phyloP scores from a whole-genome alignment of 345 rosid species.

The Gossypium mustelinum region DNA sequence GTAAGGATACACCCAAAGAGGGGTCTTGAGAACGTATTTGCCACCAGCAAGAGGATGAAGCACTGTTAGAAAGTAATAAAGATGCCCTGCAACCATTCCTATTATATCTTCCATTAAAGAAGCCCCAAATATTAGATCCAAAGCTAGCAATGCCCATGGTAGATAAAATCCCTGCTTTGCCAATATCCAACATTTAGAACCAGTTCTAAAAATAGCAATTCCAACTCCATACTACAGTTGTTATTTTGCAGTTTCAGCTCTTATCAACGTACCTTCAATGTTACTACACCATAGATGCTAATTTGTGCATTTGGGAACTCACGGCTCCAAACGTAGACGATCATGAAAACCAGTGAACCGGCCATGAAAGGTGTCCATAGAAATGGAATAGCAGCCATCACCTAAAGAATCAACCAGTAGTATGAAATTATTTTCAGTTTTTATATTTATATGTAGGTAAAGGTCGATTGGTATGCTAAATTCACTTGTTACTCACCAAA shows the following conservation, averaged over 20 bases:
- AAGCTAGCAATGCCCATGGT: conserved; percentile 65
- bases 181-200: not conserved
- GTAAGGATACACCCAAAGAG: conserved; percentile 64
- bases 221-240: not conserved
- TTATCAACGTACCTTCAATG: conserved; percentile 40
- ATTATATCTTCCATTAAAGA: conserved; percentile 52
- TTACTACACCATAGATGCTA: conserved; percentile 50
- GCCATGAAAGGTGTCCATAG: conserved; percentile 50
- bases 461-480: not conserved
- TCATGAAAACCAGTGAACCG: conserved; percentile 52
- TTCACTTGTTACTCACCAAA: conserved; percentile 31
- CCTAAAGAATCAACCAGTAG: conserved; percentile 22
- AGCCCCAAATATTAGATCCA: conserved; percentile 50
- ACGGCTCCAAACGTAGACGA: conserved; percentile 52
- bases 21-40: conserved; percentile 45
- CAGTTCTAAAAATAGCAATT: not conserved
- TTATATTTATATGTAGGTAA: too few species aligned
- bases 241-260: not conserved
- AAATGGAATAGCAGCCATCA: conserved; percentile 40
- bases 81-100: conserved; percentile 64
- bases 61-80: conserved; percentile 55
- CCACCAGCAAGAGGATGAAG: conserved; percentile 70
- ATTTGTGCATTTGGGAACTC: conserved; percentile 55
- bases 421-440: not conserved
- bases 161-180: conserved; percentile 52